Evolutionary conservation across 352 stramenopile species (phyloP).

Genomic region (Pythium dissimile): DNA sequence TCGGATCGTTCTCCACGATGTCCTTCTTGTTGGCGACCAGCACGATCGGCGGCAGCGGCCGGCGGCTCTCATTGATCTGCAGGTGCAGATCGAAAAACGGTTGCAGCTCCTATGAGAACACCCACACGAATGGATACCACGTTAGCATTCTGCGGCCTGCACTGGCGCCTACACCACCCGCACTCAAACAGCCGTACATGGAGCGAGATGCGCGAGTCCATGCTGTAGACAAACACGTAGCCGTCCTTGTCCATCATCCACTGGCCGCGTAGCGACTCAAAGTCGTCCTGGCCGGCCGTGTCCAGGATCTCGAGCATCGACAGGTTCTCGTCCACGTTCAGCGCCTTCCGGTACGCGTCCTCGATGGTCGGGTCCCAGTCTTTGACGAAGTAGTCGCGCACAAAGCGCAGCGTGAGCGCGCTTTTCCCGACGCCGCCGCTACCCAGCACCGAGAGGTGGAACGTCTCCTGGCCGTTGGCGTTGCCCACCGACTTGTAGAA

Average conservation of each 20-base stretch:
- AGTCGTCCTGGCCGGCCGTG: slow-evolving; percentile 89
- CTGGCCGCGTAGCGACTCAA: slow-evolving; percentile 83
- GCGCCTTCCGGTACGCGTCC: slow-evolving; percentile 87
- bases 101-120: slow-evolving; percentile 63
- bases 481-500: slow-evolving; percentile 80
- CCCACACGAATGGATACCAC: neutral
- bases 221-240: slow-evolving; percentile 91
- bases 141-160: too few species aligned
- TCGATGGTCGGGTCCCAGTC: slow-evolving; percentile 92
- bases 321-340: slow-evolving; percentile 79
- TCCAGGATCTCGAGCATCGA: slow-evolving; percentile 91
- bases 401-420: slow-evolving; percentile 86
- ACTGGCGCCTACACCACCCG: too few species aligned
- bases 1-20: slow-evolving; percentile 75
- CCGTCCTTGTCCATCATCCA: slow-evolving; percentile 92
- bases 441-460: slow-evolving; percentile 85
- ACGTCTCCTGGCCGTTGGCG: slow-evolving; percentile 73
- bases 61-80: slow-evolving; percentile 86
- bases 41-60: slow-evolving; percentile 77
- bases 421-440: slow-evolving; percentile 90
- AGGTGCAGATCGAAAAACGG: slow-evolving; percentile 86
- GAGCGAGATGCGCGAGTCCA: slow-evolving; percentile 85
- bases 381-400: slow-evolving; percentile 89
- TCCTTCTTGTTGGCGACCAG: slow-evolving; percentile 90
- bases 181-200: too few species aligned